Base-by-base conservation (phyloP, 768 basidiomycete species). In the Dentipellis fragilis region DNA sequence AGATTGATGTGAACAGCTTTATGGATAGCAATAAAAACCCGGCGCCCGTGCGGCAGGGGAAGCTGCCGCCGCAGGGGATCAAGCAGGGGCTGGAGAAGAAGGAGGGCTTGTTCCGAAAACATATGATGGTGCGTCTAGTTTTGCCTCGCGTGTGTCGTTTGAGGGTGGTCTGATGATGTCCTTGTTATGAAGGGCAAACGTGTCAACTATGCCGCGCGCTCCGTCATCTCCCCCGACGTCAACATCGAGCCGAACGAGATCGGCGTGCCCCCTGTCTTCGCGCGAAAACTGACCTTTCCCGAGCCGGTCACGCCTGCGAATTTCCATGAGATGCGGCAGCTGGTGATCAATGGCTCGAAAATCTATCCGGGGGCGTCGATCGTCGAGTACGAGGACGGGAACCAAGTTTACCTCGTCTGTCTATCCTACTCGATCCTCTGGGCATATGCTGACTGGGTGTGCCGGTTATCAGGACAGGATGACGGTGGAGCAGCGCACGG, bases 201-300 rank as follows among this genome's bases (percentile, higher is more conserved):
- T 65, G 96, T 99, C 58, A 98, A 99, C 70, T 96, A 95, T 68
- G 94, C 96, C 42, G 96, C 96, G 19, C 93, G 96, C 59, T 99
- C 96, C n/a, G 96, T 99, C 66, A 99, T 99, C 62, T 99, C 96
- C 16, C 96, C 96, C 10, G 96, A 99, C 66, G 89, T 97, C 64
- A 98, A 98, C 70, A 98, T 99, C 62, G 96, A 99, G 70, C 91
- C 96, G 34, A 94, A 91, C 68, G 96, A 99, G 70, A 99, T 99
- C 55, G 96, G 96, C 40, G 83, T 99, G 23, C 96, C 96, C 6
- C 96, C 96, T 34, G 89, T 98, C 51, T 99, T 99, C 67, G 96
- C 96, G 1, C 81, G 85, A 64, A 97, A 96, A 67, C 74, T 99
- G 66, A 99, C 96, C 4, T 99, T 92, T 73, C 93, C 96, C 3